Conservation (phyloP, 805 yeast species). For the Dipodascus geniculatus region DNA sequence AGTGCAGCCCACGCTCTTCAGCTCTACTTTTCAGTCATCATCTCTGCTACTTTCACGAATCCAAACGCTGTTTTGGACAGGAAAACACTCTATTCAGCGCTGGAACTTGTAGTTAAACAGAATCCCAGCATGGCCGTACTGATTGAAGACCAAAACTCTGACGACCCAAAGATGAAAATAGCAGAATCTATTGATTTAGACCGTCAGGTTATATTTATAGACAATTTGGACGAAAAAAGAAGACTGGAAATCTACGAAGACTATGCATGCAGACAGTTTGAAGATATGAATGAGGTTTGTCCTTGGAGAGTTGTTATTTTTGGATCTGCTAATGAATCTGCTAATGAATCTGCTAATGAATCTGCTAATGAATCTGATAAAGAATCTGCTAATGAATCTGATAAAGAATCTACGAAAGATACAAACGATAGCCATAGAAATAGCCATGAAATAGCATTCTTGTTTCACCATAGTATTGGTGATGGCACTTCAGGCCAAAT, state of each 20-base stretch:
- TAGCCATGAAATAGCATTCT: background rate
- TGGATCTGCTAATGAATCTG: no score
- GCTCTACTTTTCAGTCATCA: background rate
- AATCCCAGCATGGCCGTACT: background rate
- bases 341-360: no score
- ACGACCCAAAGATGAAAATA: background rate
- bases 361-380: no score
- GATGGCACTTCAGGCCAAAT: slow-evolving; percentile 6
- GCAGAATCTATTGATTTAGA: background rate
- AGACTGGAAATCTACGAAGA: background rate
- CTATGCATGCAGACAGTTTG: background rate
- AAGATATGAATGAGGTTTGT: background rate
- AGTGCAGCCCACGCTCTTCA: background rate
- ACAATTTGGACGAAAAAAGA: background rate
- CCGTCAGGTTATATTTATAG: background rate
- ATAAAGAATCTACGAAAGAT: no score
- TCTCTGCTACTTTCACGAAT: background rate
- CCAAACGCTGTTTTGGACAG: background rate
- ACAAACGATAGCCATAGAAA: no score
- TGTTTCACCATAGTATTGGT: slow-evolving; percentile 4
- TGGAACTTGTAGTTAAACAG: background rate
- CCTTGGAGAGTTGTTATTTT: background rate
- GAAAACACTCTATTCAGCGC: background rate
- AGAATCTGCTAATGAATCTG: no score
- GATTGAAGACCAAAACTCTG: background rate